These are phyloP conservation scores for Phaseolus coccineus DNA, from an alignment of 331 rosid genomes.

Conservation along the genomic window DNA sequence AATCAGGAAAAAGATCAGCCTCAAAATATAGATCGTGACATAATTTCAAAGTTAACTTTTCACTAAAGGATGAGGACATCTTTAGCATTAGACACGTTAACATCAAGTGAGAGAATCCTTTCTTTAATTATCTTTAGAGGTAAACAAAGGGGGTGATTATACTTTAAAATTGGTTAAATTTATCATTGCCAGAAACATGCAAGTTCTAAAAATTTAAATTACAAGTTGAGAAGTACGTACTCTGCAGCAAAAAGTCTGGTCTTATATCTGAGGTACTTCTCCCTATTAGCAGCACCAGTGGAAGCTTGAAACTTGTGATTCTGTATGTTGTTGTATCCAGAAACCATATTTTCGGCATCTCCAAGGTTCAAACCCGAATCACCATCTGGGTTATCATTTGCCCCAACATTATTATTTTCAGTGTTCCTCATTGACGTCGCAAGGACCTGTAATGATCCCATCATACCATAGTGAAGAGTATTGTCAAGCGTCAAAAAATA, in stretches of 20 bases:
- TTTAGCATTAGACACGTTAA: conserved; percentile 30
- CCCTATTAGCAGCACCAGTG: conserved; percentile 62
- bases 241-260: conserved; percentile 98
- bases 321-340: conserved; percentile 58
- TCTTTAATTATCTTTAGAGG: conserved; percentile 21
- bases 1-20: background rate
- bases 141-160: background rate
- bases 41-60: conserved; percentile 2
- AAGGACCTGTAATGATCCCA: conserved; percentile 74
- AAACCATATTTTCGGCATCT: conserved; percentile 90
- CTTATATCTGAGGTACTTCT: conserved; percentile 93
- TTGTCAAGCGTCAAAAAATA: conserved; percentile 2
- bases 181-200: conserved; percentile 3
- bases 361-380: conserved; percentile 62
- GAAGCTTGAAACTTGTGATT: conserved; percentile 61
- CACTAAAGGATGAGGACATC: conserved; percentile 15
- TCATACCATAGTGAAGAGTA: conserved; percentile 35
- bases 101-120: conserved; percentile 19
- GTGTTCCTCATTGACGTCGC: conserved; percentile 73
- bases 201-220: conserved; percentile 19
- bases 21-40: conserved; percentile 31
- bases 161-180: conserved; percentile 17
- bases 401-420: conserved; percentile 54
- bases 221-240: conserved; percentile 61
- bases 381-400: conserved; percentile 67